Base-by-base conservation (phyloP, 257 asterid genomes). In the Ilex asprella region DNA sequence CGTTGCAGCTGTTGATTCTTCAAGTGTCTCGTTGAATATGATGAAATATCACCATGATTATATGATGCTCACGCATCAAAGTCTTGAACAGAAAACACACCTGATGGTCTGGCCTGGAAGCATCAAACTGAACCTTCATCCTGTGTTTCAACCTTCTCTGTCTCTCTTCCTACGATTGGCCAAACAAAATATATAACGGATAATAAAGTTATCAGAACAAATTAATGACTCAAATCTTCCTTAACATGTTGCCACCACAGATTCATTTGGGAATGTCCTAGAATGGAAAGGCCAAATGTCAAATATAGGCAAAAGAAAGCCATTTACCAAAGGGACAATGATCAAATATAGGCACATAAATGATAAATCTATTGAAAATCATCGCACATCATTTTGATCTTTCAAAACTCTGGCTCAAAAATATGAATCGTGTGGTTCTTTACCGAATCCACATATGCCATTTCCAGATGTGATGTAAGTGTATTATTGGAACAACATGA, bases 61-160 rank as follows among this genome's bases (percentile, higher is more conserved):
- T 5, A 11, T 14, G 13, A 50, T 11, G 55, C 21, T 11, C 2
- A 16, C 2, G 3, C 8, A 7, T 6, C 5, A 21, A 53, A 53
- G 10, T 7, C 7, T 0, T 3, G 30, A 53, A 16, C 63, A 55
- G 64, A 41, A 69, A 60, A 41, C 69, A 56, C 49, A 83, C 97
- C 95, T 83, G 97, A 79, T 90, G 97, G 55, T 83, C 86, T 39
- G 71, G 78, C 65, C 79, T 87, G 50, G 91, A 87, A 12, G 91
- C 81, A 75, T 85, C 93, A 66, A 87, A 90, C 60, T 75, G 62
- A 68, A 81, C 78, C 77, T 79, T 86, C 68, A 82, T 85, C 56
- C 97, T 81, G 67, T 77, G 76, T 70, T 80, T 84, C 76, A 90
- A 79, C 69, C 95, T 82, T 70, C 75, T 73, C 61, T 84, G 73